Conservation (phyloP, 2,329 filamentous ascomycete genomes). For the Tolypocladium tundrense region DNA sequence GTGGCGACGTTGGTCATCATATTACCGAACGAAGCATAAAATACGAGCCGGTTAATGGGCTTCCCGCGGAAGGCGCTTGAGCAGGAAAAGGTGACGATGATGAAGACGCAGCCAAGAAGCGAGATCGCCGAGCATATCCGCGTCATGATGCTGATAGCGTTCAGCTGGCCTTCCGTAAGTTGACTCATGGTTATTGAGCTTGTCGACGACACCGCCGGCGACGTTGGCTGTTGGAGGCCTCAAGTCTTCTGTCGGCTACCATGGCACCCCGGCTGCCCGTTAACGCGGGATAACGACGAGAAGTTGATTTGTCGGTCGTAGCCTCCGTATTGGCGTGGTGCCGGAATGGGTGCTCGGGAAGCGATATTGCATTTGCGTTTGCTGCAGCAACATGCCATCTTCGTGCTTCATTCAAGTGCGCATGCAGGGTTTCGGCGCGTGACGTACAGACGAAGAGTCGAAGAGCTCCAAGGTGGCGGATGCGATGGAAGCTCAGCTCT, state of each 20-base stretch:
- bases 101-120: conserved; percentile 58
- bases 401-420: background rate
- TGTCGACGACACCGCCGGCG: background rate
- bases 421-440: background rate
- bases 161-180: background rate
- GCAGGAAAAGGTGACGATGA: conserved; percentile 59
- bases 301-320: background rate
- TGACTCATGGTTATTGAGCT: background rate
- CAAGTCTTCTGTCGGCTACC: no score
- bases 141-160: conserved; percentile 48
- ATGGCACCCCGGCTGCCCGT: background rate
- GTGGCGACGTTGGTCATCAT: conserved; percentile 69
- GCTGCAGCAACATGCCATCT: background rate
- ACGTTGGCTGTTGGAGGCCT: background rate
- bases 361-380: background rate
- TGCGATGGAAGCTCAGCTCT: no score
- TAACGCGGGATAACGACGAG: background rate
- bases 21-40: conserved; percentile 77
- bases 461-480: no score
- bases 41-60: conserved; percentile 77
- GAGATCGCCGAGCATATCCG: conserved; percentile 61
- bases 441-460: background rate
- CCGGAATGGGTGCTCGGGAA: background rate
- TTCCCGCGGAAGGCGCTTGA: conserved; percentile 61
- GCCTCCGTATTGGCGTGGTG: background rate